Conservation (phyloP, 2,329 filamentous ascomycete species). For the Exophiala oligosperma region DNA sequence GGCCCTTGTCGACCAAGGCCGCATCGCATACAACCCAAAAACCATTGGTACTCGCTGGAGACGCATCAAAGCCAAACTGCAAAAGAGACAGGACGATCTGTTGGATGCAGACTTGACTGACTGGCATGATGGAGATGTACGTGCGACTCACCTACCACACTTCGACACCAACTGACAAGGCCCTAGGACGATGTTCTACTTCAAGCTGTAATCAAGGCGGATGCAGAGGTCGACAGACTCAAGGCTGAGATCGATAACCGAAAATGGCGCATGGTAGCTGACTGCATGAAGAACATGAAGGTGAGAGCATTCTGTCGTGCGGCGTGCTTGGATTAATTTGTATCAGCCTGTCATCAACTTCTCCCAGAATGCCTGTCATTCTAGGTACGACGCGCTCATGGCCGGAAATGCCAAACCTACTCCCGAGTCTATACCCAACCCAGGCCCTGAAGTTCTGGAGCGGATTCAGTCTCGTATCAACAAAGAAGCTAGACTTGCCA, state of each 20-base stretch:
- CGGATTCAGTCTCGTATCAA: constrained; percentile 26
- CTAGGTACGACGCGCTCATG: constrained; percentile 43
- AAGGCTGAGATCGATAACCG: constrained; percentile 42
- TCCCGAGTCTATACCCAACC: constrained; percentile 36
- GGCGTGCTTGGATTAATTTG: too few species aligned
- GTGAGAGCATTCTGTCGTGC: constrained; percentile 7
- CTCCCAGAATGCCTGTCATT: constrained; percentile 47
- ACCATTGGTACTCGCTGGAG: constrained; percentile 50
- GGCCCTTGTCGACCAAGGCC: constrained; percentile 43
- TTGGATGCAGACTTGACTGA: constrained; percentile 49
- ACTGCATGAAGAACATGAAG: constrained; percentile 43
- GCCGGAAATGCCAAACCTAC: constrained; percentile 48
- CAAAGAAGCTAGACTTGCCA: constrained; percentile 22
- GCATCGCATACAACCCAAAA: constrained; percentile 46
- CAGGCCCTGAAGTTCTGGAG: constrained; percentile 23
- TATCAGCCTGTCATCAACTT: constrained; percentile 39
- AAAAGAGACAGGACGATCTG: constrained; percentile 44
- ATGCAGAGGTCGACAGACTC: constrained; percentile 44
- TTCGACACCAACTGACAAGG: constrained; percentile 9
- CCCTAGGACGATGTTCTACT: constrained; percentile 47
- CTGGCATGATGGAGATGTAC: constrained; percentile 52
- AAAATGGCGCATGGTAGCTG: constrained; percentile 47
- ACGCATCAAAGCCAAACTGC: constrained; percentile 46
- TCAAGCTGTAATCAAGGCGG: constrained; percentile 41
- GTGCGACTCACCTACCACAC: constrained; percentile 6